Evolutionary conservation across 257 asterid genomes (phyloP).

Genomic region (Buddleja alternifolia): DNA sequence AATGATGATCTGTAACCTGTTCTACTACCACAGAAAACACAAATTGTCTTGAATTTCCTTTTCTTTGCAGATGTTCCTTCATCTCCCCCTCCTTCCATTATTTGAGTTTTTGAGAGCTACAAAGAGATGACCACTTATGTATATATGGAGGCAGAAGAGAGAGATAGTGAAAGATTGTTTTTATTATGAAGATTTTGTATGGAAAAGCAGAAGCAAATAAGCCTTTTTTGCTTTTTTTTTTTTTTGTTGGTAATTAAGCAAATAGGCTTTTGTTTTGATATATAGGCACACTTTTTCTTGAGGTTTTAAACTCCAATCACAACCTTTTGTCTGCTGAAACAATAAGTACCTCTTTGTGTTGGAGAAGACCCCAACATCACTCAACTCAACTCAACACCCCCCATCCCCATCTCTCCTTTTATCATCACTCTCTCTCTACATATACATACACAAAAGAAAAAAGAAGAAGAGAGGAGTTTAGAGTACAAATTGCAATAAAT

Average conservation of each 20-base stretch:
- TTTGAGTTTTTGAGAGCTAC: not conserved
- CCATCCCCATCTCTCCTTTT: constrained; percentile 32
- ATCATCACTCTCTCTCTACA: constrained; percentile 19
- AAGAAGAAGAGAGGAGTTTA: not conserved
- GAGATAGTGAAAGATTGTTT: not conserved
- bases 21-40: constrained; percentile 73
- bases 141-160: not conserved
- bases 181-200: not conserved
- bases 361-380: constrained; percentile 54
- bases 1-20: constrained; percentile 51
- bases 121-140: no score
- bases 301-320: constrained; percentile 32
- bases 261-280: constrained; percentile 1
- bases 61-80: constrained; percentile 15
- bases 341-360: constrained; percentile 35
- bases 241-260: no score
- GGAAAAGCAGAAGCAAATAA: constrained; percentile 32
- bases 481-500: constrained; percentile 4
- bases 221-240: no score
- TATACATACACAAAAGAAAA: not conserved
- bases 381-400: constrained; percentile 18
- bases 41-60: constrained; percentile 54
- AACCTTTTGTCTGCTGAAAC: constrained; percentile 45
- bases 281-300: no score
- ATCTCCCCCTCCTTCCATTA: constrained; percentile 39